Conservation (phyloP, 768 basidiomycete genomes). For the Phlegmacium glaucopus region DNA sequence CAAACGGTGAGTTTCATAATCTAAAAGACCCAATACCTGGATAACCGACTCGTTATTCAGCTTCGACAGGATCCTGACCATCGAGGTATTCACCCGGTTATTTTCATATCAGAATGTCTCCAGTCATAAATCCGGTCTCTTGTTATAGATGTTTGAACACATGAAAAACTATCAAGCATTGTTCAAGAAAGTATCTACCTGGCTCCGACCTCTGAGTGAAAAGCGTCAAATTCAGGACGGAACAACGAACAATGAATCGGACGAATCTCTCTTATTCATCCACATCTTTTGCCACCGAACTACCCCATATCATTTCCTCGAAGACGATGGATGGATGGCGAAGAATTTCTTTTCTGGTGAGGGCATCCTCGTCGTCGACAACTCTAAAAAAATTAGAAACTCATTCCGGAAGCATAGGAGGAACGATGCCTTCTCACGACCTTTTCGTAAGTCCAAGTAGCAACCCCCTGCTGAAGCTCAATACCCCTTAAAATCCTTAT, state of each 20-base stretch:
- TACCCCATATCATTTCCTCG: constrained; percentile 67
- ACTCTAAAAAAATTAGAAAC: background rate
- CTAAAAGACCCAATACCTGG: background rate
- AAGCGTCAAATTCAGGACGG: constrained; percentile 4
- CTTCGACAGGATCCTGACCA: constrained; percentile 69
- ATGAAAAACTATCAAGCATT: constrained; percentile 72
- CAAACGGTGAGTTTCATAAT: constrained; percentile 33
- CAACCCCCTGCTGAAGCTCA: too few species aligned
- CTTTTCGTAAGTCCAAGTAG: constrained; percentile 37
- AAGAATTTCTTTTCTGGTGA: constrained; percentile 64
- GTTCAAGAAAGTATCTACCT: constrained; percentile 57
- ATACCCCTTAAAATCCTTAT: too few species aligned
- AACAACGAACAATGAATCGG: constrained; percentile 8
- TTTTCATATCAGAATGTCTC: too few species aligned
- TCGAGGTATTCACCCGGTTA: constrained; percentile 43
- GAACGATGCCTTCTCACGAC: constrained; percentile 70
- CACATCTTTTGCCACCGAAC: constrained; percentile 68
- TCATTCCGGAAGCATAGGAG: constrained; percentile 34
- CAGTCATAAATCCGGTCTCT: background rate
- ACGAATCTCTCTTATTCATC: constrained; percentile 57
- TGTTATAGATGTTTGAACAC: constrained; percentile 63
- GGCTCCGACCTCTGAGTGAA: constrained; percentile 46
- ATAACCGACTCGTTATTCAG: constrained; percentile 24
- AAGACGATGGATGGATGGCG: constrained; percentile 73
- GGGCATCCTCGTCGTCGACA: background rate